Evolutionary conservation across 305 asterid species (phyloP).

Genomic region (Fraxinus dipetala): DNA sequence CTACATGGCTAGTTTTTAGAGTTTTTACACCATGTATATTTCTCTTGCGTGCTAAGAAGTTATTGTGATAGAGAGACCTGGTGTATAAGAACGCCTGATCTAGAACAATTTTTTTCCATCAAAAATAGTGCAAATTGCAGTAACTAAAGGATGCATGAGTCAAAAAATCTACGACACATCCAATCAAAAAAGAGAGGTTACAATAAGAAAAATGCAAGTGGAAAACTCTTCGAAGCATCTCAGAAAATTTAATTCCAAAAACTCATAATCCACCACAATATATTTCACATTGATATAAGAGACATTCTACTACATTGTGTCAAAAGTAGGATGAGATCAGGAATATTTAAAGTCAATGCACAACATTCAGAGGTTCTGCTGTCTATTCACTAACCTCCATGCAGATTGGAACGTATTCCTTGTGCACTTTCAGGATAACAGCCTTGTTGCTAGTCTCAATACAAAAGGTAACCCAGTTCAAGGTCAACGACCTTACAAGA

Average conservation of each 20-base stretch:
- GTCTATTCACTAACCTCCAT: slow-evolving; percentile 80
- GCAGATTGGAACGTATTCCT: slow-evolving; percentile 94
- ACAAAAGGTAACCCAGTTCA: slow-evolving; percentile 95
- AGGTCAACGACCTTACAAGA: slow-evolving; percentile 83
- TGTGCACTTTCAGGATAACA: slow-evolving; percentile 79
- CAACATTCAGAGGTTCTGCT: slow-evolving; percentile 6
- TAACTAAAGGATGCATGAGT: neutral
- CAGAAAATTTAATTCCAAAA: neutral
- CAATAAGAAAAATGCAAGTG: neutral
- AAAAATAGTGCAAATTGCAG: neutral
- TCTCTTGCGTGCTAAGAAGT: neutral
- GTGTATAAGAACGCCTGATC: neutral
- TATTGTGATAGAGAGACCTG: neutral
- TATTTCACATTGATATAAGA: neutral
- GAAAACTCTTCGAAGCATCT: neutral
- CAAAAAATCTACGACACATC: neutral
- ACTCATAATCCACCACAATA: neutral
- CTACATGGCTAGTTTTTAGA: neutral
- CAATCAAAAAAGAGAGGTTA: neutral
- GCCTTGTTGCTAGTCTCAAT: slow-evolving; percentile 93
- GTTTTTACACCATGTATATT: neutral
- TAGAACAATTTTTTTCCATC: neutral
- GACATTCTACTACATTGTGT: slow-evolving; percentile 14
- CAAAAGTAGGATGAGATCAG: slow-evolving; percentile 2
- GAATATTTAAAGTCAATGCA: slow-evolving; percentile 1